phyloP scores from a whole-genome alignment of 257 asterid genomes.

The Lavandula angustifolia region DNA sequence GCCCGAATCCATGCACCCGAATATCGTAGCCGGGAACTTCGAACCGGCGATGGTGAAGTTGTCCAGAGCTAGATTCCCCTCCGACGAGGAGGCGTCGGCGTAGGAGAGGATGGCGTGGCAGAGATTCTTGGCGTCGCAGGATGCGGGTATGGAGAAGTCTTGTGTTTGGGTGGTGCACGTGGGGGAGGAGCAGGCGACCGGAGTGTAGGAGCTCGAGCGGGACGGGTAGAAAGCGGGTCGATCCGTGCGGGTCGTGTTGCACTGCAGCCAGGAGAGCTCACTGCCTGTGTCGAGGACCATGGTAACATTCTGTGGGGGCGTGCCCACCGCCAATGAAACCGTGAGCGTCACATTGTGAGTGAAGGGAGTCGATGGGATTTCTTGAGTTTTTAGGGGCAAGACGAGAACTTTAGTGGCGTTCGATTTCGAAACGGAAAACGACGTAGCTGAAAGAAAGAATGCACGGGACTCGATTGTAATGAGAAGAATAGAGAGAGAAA shows the following conservation, averaged over 20 bases:
- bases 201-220: slow-evolving; percentile 56
- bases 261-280: slow-evolving; percentile 90
- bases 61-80: slow-evolving; percentile 73
- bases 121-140: slow-evolving; percentile 70
- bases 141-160: slow-evolving; percentile 83
- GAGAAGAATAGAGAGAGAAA: slow-evolving; percentile 20
- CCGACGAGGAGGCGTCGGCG: slow-evolving; percentile 77
- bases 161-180: slow-evolving; percentile 83
- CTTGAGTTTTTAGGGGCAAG: slow-evolving; percentile 63
- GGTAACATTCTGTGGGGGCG: slow-evolving; percentile 86
- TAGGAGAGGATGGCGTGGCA: slow-evolving; percentile 84
- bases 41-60: slow-evolving; percentile 64
- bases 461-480: slow-evolving; percentile 18
- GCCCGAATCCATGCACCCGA: slow-evolving; percentile 93
- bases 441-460: slow-evolving; percentile 26
- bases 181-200: slow-evolving; percentile 67
- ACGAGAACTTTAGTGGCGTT: slow-evolving; percentile 32
- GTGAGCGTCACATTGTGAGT: slow-evolving; percentile 93
- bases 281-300: slow-evolving; percentile 98
- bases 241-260: slow-evolving; percentile 49
- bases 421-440: slow-evolving; percentile 34
- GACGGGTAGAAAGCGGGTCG: slow-evolving; percentile 60
- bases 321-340: slow-evolving; percentile 70
- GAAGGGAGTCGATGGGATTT: slow-evolving; percentile 50
- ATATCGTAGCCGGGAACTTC: slow-evolving; percentile 52